Percentiles rank a stretch among this genome's conserved stretches.
These are phyloP conservation scores for Lactarius psammicola DNA, from an alignment of 768 basidiomycete genomes.

Conservation along the genomic window DNA sequence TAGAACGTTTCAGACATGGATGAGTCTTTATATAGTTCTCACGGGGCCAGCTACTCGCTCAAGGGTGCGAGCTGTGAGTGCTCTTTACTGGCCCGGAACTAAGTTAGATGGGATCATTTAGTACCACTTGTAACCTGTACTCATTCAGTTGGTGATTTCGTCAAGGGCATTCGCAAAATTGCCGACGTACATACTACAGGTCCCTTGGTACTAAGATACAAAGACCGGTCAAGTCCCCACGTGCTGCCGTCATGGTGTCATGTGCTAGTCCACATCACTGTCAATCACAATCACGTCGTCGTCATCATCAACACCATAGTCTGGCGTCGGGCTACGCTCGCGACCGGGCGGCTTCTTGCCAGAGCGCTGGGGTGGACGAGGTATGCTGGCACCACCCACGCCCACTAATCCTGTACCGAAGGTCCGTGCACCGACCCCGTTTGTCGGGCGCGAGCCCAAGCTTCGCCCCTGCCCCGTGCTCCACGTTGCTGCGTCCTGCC, in stretches of 20 bases:
- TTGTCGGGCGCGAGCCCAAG: slow-evolving; percentile 45
- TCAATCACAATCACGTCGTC: slow-evolving; percentile 79
- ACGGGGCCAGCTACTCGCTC: too few relatives aligned
- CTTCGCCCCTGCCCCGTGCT: slow-evolving; percentile 42
- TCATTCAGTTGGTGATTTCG: background rate
- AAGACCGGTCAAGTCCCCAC: background rate
- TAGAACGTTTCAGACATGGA: too few relatives aligned
- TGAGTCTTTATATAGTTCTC: too few relatives aligned
- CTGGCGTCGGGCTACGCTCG: slow-evolving; percentile 64
- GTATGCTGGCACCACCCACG: slow-evolving; percentile 53
- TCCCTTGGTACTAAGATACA: slow-evolving; percentile 11
- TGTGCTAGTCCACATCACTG: slow-evolving; percentile 48
- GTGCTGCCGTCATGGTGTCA: background rate
- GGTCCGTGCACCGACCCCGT: slow-evolving; percentile 38
- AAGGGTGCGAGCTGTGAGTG: too few relatives aligned
- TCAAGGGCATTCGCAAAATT: background rate
- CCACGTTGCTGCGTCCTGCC: slow-evolving; percentile 31
- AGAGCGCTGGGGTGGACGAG: slow-evolving; percentile 42
- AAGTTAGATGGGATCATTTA: too few relatives aligned
- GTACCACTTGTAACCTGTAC: background rate
- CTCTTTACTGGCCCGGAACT: too few relatives aligned
- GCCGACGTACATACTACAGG: background rate
- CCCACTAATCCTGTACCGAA: slow-evolving; percentile 44
- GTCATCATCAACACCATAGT: slow-evolving; percentile 83
- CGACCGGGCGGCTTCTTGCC: slow-evolving; percentile 34